Conservation (phyloP, 495 filamentous ascomycete species). For the Endocarpon pusillum region DNA sequence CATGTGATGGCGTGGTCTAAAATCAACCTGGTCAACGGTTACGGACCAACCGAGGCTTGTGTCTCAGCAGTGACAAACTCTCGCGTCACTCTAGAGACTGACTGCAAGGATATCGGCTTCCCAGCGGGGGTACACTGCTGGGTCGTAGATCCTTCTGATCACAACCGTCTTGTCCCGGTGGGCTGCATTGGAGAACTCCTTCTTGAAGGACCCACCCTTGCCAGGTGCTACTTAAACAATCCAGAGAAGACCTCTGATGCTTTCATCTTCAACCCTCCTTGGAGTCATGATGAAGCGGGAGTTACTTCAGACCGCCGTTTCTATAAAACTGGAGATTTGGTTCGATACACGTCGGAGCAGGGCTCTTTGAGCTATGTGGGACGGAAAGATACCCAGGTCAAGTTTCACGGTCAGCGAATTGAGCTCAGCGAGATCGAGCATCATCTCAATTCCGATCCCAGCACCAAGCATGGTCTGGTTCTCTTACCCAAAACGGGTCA, state of each 20-base stretch:
- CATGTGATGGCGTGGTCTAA: slow-evolving; percentile 14
- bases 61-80: slow-evolving; percentile 4
- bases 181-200: slow-evolving; percentile 33
- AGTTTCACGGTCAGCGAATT: slow-evolving; percentile 32
- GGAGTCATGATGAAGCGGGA: slow-evolving; percentile 17
- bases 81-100: slow-evolving; percentile 1
- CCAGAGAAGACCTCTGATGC: slow-evolving; percentile 18
- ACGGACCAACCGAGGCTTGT: slow-evolving; percentile 8
- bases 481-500: slow-evolving; percentile 25
- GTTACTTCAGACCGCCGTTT: slow-evolving; percentile 19
- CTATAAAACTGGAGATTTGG: slow-evolving; percentile 38
- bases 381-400: slow-evolving; percentile 33
- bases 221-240: slow-evolving; percentile 26
- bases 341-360: slow-evolving; percentile 24
- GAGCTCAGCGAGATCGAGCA: slow-evolving; percentile 34
- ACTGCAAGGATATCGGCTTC: slow-evolving; percentile 1
- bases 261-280: slow-evolving; percentile 28
- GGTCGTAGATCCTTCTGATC: slow-evolving; percentile 30
- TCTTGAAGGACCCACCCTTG: slow-evolving; percentile 32
- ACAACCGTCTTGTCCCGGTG: slow-evolving; percentile 26
- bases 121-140: slow-evolving; percentile 13
- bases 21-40: slow-evolving; percentile 7
- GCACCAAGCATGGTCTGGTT: too few relatives aligned
- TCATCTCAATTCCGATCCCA: slow-evolving; percentile 13
- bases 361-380: slow-evolving; percentile 29